Evolutionary conservation across 345 rosid species (phyloP), one percentile per base, ranked within the genome.

Genomic region (Rhodamnia argentea): DNA sequence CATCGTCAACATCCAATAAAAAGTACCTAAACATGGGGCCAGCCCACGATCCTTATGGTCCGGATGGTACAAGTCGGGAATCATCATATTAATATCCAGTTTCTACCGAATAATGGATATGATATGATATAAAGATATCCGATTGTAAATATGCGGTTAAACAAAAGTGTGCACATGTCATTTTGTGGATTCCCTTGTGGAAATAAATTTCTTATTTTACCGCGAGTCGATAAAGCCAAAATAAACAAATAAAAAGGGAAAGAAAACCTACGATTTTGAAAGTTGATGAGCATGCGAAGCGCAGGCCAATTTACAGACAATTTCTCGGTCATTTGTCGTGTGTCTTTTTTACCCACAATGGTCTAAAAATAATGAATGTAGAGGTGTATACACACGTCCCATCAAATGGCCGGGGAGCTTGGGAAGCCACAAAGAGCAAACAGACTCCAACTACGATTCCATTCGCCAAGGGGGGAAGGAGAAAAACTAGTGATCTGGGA

Each of bases 351-450:
- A 70, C 78, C 78, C 78, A 37, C 78, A 18, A 37, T 37, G 40
- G 24, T 70, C 78, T 70, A 70, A 52, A 52, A 83, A 52, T 52
- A 44, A 52, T 83, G 58, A 29, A 52, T 51, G 58, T 7, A 52
- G 32, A 47, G 18, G 83, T 5, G 83, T 5, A 40, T n/a, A 23
- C 12, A 84, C 14, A 13, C 18, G 26, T 84, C 58, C 44, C 84
- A 26, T 51, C 58, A 53, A 40, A 64, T 50, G 58, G 26, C 85
- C 89, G 90, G 23, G 16, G 85, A 85, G 51, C 26, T 88, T 81
- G 92, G 90, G 6, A 27, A 85, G 83, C 92, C 93, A 87, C 91
- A 85, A 22, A 85, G 27, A 42, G 60, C 59, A 87, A 88, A 86
- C 92, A 51, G 87, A 84, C 82, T 82, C 85, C 55, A 60, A 59